phyloP scores from a whole-genome alignment of 257 asterid genomes.

The Solanum clarkiae region DNA sequence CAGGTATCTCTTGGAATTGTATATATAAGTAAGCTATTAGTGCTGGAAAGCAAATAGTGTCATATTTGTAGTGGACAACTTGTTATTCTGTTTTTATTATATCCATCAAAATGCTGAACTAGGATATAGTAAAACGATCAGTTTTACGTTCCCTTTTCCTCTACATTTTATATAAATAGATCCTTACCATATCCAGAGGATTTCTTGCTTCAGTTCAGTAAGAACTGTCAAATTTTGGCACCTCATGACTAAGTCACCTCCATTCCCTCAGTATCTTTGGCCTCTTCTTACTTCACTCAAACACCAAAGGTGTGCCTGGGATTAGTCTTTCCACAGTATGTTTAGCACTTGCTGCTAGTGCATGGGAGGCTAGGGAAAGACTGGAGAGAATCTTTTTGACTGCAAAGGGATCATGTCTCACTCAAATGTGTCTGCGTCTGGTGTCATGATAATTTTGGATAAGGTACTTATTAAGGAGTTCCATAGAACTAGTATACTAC shows the following conservation, averaged over 20 bases:
- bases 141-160: not conserved
- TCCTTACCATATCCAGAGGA: not conserved
- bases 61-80: not conserved
- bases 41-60: not conserved
- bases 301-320: not conserved
- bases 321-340: not conserved
- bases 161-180: not conserved
- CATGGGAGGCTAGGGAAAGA: not conserved
- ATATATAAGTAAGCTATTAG: not conserved
- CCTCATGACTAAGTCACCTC: not conserved
- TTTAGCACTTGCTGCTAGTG: not conserved
- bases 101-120: not conserved
- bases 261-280: not conserved
- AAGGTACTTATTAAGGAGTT: not conserved
- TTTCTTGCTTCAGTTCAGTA: not conserved
- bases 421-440: not conserved
- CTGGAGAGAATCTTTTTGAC: not conserved
- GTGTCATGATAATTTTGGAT: not conserved
- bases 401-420: not conserved
- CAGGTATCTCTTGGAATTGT: conserved; percentile 24
- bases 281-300: not conserved
- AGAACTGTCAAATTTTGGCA: not conserved
- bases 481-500: not conserved
- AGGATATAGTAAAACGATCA: not conserved
- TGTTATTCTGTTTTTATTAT: not conserved